phyloP scores from a whole-genome alignment of 768 basidiomycete species.

The Tulasnella sp. region DNA sequence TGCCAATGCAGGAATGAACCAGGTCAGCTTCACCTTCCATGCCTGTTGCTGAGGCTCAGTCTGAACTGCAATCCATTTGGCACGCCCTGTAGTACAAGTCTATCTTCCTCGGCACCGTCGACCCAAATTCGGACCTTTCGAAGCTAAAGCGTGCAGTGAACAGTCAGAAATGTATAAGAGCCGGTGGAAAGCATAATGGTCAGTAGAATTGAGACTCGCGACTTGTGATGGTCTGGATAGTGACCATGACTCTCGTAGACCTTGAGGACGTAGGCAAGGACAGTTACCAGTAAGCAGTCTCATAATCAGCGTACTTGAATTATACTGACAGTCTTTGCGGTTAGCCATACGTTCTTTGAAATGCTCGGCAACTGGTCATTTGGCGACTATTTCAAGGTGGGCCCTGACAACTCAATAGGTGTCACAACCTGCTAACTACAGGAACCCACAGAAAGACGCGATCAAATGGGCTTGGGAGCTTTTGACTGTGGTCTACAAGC shows the following conservation, averaged over 20 bases:
- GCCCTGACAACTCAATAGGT: conserved; percentile 15
- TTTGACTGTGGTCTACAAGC: conserved; percentile 75
- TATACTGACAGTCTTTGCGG: background rate
- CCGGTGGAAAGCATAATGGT: conserved; percentile 99
- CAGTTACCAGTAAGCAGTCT: conserved; percentile 55
- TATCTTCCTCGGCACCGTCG: conserved; percentile 95
- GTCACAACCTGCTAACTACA: background rate
- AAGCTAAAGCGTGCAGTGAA: conserved; percentile 91
- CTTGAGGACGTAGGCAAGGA: conserved; percentile 98
- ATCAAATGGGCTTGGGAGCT: conserved; percentile 91
- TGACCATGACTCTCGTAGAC: conserved; percentile 38
- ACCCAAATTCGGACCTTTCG: conserved; percentile 83
- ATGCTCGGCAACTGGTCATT: conserved; percentile 99
- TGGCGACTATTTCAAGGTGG: conserved; percentile 97
- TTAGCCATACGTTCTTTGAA: conserved; percentile 83
- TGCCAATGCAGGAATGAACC: conserved; percentile 97
- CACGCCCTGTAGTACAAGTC: conserved; percentile 67
- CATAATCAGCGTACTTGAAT: conserved; percentile 17
- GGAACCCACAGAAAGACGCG: conserved; percentile 65
- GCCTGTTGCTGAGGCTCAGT: background rate
- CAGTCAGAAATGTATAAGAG: conserved; percentile 95
- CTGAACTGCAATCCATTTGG: background rate
- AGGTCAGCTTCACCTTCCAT: conserved; percentile 33
- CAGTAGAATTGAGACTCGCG: conserved; percentile 12
- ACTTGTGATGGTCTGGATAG: background rate